Percentiles rank a stretch among this genome's conserved stretches.
phyloP scores from a whole-genome alignment of 805 yeast genomes.

The Teunomyces tritomae region DNA sequence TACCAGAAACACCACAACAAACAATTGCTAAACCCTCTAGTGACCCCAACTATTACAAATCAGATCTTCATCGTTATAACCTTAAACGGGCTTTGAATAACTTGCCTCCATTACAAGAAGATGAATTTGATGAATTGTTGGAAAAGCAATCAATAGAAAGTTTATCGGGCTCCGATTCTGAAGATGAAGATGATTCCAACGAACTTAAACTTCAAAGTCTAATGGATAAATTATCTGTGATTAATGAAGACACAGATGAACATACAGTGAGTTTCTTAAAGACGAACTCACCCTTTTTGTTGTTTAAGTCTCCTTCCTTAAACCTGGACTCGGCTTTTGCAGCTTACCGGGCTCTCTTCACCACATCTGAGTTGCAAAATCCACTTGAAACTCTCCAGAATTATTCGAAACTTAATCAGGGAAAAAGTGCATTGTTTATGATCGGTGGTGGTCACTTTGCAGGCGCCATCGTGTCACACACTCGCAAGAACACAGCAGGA shows the following conservation, averaged over 20 bases:
- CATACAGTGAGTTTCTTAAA: constrained; percentile 51
- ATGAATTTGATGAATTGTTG: constrained; percentile 54
- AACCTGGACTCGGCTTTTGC: constrained; percentile 55
- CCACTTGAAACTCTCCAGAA: constrained; percentile 51
- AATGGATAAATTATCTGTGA: constrained; percentile 18
- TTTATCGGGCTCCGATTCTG: constrained; percentile 53
- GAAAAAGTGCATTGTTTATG: constrained; percentile 79
- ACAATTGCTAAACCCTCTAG: not conserved
- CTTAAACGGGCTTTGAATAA: constrained; percentile 50
- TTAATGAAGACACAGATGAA: constrained; percentile 28
- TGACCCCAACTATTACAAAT: constrained; percentile 40
- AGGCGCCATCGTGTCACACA: constrained; percentile 85
- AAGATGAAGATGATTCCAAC: constrained; percentile 18
- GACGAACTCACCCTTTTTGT: constrained; percentile 67
- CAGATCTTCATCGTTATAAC: constrained; percentile 60
- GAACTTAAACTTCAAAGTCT: constrained; percentile 19
- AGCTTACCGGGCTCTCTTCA: constrained; percentile 62
- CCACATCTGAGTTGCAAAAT: constrained; percentile 34
- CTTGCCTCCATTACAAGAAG: constrained; percentile 47
- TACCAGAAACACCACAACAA: not conserved
- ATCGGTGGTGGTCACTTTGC: constrained; percentile 98
- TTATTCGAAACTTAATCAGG: constrained; percentile 29
- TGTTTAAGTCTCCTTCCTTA: constrained; percentile 50
- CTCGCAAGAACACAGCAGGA: constrained; percentile 54
- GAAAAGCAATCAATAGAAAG: constrained; percentile 52